A percentile compares a stretch with the other conserved stretches of the same genome.
Evolutionary conservation across 2,329 filamentous ascomycete genomes (phyloP).

Genomic region (Didymella glomerata): DNA sequence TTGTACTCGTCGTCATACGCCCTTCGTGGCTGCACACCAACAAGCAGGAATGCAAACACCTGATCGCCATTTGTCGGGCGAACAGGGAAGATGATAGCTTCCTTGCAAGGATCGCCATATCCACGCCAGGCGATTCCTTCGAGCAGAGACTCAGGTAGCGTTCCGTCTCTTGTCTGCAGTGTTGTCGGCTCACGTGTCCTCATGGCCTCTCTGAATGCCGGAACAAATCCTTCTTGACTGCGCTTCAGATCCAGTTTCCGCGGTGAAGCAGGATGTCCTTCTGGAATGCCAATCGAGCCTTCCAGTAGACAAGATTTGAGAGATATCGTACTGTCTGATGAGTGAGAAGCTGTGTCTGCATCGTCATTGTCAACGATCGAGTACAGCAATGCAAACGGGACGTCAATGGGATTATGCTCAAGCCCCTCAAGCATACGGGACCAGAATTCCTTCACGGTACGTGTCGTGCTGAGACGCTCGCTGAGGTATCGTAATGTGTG

Average conservation of each 20-base stretch:
- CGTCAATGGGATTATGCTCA: conserved; percentile 49
- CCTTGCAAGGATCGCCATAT: conserved; percentile 44
- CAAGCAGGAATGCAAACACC: conserved; percentile 43
- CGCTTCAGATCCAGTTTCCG: conserved; percentile 40
- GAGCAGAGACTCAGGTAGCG: conserved; percentile 37
- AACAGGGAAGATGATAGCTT: conserved; percentile 46
- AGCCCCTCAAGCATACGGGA: conserved; percentile 59
- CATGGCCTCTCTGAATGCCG: conserved; percentile 47
- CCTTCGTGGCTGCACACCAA: conserved; percentile 46
- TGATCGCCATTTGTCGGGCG: conserved; percentile 42
- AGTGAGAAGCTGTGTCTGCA: conserved; percentile 35
- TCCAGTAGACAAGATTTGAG: conserved; percentile 44
- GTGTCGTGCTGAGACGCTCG: conserved; percentile 44
- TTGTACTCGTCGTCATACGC: conserved; percentile 47
- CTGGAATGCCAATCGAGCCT: conserved; percentile 45
- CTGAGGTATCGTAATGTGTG: conserved; percentile 52
- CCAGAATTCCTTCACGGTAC: conserved; percentile 55
- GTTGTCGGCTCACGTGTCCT: conserved; percentile 42
- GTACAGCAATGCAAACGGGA: conserved; percentile 47
- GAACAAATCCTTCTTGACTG: conserved; percentile 42
- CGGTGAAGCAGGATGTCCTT: conserved; percentile 41
- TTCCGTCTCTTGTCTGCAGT: conserved; percentile 38
- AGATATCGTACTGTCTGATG: conserved; percentile 39
- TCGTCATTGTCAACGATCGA: conserved; percentile 43
- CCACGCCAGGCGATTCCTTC: conserved; percentile 47